Conservation (phyloP, 2,329 filamentous ascomycete species). For the Eutypella sp. region DNA sequence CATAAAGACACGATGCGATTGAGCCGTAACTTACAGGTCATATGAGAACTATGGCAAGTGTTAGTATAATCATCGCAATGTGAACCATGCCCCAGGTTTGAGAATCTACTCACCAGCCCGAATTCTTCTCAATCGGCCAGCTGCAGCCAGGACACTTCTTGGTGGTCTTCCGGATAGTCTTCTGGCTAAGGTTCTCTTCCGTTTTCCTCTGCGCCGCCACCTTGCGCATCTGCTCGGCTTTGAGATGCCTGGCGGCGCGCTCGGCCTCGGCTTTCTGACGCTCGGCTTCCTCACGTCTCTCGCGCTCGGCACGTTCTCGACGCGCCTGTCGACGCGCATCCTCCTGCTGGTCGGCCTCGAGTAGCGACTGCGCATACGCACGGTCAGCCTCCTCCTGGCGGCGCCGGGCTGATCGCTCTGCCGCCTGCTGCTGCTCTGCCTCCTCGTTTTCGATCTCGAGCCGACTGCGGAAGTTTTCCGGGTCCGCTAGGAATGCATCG, state of each 20-base stretch:
- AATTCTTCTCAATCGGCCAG: conserved; percentile 14
- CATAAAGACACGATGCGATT: neutral
- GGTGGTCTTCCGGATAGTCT: conserved; percentile 7
- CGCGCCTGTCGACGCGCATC: neutral
- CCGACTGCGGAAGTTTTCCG: conserved; percentile 8
- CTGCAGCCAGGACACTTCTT: conserved; percentile 12
- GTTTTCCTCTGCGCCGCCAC: conserved; percentile 2
- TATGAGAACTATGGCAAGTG: conserved; percentile 10
- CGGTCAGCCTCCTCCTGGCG: conserved; percentile 36
- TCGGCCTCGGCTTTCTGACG: neutral
- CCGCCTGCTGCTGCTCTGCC: conserved; percentile 28
- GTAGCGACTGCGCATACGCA: conserved; percentile 1
- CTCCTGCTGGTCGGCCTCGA: conserved; percentile 3
- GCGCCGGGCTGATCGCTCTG: conserved; percentile 27
- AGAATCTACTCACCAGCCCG: conserved; percentile 10
- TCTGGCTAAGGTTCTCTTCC: conserved; percentile 9
- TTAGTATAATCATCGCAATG: neutral
- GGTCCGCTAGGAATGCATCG: conserved; percentile 11
- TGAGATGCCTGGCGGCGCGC: neutral
- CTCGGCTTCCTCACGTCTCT: neutral
- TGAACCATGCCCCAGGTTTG: neutral
- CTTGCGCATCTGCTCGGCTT: neutral
- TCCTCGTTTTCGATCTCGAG: conserved; percentile 29
- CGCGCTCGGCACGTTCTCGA: conserved; percentile 1
- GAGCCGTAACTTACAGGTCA: conserved; percentile 15